Conservation (phyloP, 768 basidiomycete genomes). For the Hirschioporus abietinus region DNA sequence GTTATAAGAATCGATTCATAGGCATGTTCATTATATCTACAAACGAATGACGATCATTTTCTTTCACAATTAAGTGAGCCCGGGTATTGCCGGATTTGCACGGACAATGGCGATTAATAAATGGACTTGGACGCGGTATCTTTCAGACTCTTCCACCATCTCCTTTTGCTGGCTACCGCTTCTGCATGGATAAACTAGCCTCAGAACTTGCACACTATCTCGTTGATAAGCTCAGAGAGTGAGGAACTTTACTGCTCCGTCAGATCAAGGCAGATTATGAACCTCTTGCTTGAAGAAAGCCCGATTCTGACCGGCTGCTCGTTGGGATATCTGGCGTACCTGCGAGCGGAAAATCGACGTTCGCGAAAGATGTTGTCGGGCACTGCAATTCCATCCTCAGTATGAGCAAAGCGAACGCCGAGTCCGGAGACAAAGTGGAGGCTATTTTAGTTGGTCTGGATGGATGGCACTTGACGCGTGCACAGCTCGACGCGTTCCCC, state of each 20-base stretch:
- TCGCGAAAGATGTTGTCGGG: conserved; percentile 55
- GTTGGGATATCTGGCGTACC: conserved; percentile 77
- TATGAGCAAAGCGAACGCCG: conserved; percentile 7
- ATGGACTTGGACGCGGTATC: no score
- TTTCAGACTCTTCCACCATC: no score
- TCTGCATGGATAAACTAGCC: conserved; percentile 34
- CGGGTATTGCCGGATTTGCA: no score
- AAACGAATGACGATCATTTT: no score
- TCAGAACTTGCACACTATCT: conserved; percentile 33
- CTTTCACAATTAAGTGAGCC: no score
- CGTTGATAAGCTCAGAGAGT: conserved; percentile 26
- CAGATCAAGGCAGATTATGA: conserved; percentile 16
- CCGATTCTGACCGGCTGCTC: conserved; percentile 34
- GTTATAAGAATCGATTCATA: no score
- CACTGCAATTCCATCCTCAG: conserved; percentile 42
- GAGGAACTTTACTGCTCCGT: conserved; percentile 29
- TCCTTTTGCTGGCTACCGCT: neutral
- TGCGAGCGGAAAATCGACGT: conserved; percentile 82
- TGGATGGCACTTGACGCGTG: conserved; percentile 87
- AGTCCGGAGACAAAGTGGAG: conserved; percentile 13
- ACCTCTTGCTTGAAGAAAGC: conserved; percentile 18
- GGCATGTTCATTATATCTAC: no score
- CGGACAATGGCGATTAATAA: no score
- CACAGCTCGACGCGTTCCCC: conserved; percentile 68
- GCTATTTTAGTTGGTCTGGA: conserved; percentile 78